phyloP scores from a whole-genome alignment of 352 stramenopile species.

The Nothophytophthora sp. region DNA sequence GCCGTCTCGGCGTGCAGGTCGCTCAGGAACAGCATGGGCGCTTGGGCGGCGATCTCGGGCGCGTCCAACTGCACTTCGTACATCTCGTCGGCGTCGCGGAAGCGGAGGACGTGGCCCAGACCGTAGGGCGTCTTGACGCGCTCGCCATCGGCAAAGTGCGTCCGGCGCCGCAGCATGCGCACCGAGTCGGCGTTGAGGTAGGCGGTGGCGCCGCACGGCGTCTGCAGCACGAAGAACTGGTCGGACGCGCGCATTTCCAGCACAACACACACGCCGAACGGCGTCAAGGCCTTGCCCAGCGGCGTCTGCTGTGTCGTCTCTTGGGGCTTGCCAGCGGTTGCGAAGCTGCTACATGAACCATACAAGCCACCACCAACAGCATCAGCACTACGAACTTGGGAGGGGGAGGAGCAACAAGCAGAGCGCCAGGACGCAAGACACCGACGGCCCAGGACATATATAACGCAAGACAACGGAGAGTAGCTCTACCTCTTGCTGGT shows the following conservation, averaged over 20 bases:
- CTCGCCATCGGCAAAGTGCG: constrained; percentile 50
- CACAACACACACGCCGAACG: constrained; percentile 50
- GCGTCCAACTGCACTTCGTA: constrained; percentile 59
- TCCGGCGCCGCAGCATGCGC: constrained; percentile 47
- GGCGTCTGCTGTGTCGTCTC: constrained; percentile 19
- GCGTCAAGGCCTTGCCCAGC: constrained; percentile 49
- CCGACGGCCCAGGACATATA: constrained; percentile 6
- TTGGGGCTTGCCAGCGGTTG: constrained; percentile 18
- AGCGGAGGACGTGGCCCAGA: constrained; percentile 43
- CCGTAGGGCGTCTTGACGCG: constrained; percentile 58
- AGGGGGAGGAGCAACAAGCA: constrained; percentile 27
- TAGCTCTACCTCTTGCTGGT: constrained; percentile 44
- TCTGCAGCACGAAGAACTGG: constrained; percentile 65
- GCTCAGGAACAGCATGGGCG: constrained; percentile 48
- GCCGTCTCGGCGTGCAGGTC: constrained; percentile 46
- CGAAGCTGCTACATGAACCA: constrained; percentile 21
- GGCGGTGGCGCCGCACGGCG: constrained; percentile 36
- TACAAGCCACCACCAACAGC: constrained; percentile 18
- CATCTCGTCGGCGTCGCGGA: constrained; percentile 55
- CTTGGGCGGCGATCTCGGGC: constrained; percentile 17
- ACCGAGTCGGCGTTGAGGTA: constrained; percentile 57
- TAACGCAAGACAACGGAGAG: constrained; percentile 13
- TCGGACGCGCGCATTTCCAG: constrained; percentile 43
- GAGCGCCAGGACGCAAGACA: constrained; percentile 5
- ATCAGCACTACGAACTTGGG: constrained; percentile 24